Conservation (phyloP, 805 yeast genomes). For the Candida xiaguanensis region DNA sequence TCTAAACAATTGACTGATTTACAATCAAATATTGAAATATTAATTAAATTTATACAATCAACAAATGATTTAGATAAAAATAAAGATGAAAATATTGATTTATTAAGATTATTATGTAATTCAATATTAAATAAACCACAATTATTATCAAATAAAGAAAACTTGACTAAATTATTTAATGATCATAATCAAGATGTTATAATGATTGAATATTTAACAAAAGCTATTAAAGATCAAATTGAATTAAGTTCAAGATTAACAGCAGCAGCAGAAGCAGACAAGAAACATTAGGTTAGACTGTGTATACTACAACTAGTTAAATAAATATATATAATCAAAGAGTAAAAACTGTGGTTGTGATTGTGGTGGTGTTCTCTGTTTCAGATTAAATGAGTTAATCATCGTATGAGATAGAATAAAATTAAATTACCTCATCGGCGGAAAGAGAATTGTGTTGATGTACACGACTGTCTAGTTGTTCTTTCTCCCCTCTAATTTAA, state of each 20-base stretch:
- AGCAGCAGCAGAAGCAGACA: slow-evolving; percentile 15
- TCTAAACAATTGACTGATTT: slow-evolving; percentile 44
- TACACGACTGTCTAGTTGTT: too few relatives aligned
- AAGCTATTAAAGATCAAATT: slow-evolving; percentile 80
- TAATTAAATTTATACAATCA: slow-evolving; percentile 45
- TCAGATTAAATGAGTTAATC: too few relatives aligned
- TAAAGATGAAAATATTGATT: slow-evolving; percentile 48
- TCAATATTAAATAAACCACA: slow-evolving; percentile 50
- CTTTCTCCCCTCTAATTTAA: too few relatives aligned
- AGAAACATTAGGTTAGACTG: slow-evolving; percentile 1
- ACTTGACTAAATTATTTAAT: slow-evolving; percentile 58
- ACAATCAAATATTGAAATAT: slow-evolving; percentile 44
- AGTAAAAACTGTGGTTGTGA: neutral
- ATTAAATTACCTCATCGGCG: neutral
- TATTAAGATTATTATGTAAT: slow-evolving; percentile 65
- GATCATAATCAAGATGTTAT: slow-evolving; percentile 75
- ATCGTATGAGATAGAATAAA: too few relatives aligned
- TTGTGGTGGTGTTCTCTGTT: too few relatives aligned
- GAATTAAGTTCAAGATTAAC: slow-evolving; percentile 75
- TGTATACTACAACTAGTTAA: too few relatives aligned
- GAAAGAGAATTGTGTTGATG: too few relatives aligned
- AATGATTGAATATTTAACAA: slow-evolving; percentile 77
- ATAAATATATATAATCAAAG: too few relatives aligned
- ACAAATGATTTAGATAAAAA: slow-evolving; percentile 18
- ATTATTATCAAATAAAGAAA: slow-evolving; percentile 46